Base-by-base conservation (phyloP, 148 eudicot genomes). In the Rhododendron ferrugineum region DNA sequence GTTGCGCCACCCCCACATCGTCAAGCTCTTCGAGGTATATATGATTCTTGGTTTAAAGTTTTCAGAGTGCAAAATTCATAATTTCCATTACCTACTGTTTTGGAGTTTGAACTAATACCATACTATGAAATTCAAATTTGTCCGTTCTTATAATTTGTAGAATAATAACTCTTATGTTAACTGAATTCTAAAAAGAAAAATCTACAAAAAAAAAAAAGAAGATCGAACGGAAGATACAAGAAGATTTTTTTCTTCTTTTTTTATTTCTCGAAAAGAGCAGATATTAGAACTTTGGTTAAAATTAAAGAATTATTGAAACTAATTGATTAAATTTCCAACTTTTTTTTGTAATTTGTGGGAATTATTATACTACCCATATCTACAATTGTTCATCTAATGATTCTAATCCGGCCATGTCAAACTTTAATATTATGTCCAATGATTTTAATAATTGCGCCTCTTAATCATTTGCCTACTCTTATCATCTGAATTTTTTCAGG, bases 1-100 rank as follows among this genome's bases (percentile, higher is more conserved):
- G 10, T 76, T 95, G 18, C 88, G 84, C 50, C 96, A 93, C 80
- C 93, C 92, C 2, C 84, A 93, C 86, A 90, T 93, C 87, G 92
- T 95, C 34, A 90, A 90, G 58, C 90, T 95, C 34, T 75, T 66
- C 28, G 96, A 95, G 86, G 98, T 70, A 70, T n/a, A n/a, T 64
- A 64, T 56, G 7, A 56, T 56, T 16, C 18, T 18, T 54, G 58
- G 18, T 54, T 54, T 54, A 1, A 54, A 18, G 60, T 16, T 18
- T 20, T 22, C n/a, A 46, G n/a, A 6, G 1, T 58, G n/a, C 64
- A 22, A 22, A 58, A 5, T 58, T 58, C 9, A 6, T 58, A 1
- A 58, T 58, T 58, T 20, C 64, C 54, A 50, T 50, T 11, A 56
- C 62, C 62, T 56, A 4, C 6, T 16, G 62, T 6, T 56, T 56